A percentile compares a stretch with the other conserved stretches of the same genome.
These are phyloP conservation scores for Paspalum notatum DNA, from an alignment of 176 grass and related monocot genomes.

Conservation along the genomic window DNA sequence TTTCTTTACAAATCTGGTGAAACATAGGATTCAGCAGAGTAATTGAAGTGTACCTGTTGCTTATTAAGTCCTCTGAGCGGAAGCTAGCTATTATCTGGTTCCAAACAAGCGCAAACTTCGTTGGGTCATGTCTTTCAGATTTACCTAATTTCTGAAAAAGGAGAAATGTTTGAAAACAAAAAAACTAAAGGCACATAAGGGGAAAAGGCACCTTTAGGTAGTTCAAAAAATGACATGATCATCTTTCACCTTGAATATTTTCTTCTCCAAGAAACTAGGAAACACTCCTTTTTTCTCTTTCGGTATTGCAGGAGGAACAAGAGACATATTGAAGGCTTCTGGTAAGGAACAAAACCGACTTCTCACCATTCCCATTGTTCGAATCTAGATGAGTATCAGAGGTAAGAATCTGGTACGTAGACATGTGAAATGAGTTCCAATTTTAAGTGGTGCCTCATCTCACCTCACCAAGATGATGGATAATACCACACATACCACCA, in stretches of 20 bases:
- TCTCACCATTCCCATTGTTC: constrained; percentile 99
- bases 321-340: constrained; percentile 75
- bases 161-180: constrained; percentile 26
- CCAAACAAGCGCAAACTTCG: constrained; percentile 87
- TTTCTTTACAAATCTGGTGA: constrained; percentile 31
- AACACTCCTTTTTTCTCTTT: constrained; percentile 64
- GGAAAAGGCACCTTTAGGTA: constrained; percentile 30
- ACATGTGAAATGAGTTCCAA: constrained; percentile 24
- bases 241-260: constrained; percentile 82
- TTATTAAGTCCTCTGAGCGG: constrained; percentile 88
- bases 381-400: constrained; percentile 65
- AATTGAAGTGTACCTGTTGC: constrained; percentile 61
- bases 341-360: constrained; percentile 85
- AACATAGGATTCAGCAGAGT: constrained; percentile 14
- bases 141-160: constrained; percentile 62
- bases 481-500: constrained; percentile 90
- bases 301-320: constrained; percentile 65
- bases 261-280: constrained; percentile 74
- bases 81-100: constrained; percentile 89
- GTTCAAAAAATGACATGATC: background rate
- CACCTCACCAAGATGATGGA: constrained; percentile 98
- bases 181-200: constrained; percentile 18
- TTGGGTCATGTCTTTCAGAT: constrained; percentile 68
- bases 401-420: constrained; percentile 33
- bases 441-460: constrained; percentile 34